Evolutionary conservation across 1,284 basidiomycete species (phyloP).

Genomic region (Leccinum insigne): DNA sequence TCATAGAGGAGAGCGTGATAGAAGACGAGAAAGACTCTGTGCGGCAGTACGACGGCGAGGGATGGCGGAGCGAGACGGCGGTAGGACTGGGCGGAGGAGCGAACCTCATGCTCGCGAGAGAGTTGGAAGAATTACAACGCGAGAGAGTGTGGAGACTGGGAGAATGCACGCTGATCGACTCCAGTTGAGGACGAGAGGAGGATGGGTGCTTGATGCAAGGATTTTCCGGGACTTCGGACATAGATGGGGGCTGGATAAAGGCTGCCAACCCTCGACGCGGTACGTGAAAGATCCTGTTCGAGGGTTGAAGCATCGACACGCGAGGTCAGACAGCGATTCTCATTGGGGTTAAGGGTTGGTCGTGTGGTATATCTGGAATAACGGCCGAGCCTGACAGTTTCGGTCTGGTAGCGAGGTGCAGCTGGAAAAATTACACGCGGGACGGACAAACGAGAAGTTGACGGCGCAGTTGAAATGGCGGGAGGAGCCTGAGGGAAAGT

Average conservation of each 20-base stretch:
- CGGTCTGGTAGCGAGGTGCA: too few species aligned
- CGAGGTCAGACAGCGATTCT: too few species aligned
- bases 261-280: too few species aligned
- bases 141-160: slow-evolving; percentile 19
- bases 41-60: slow-evolving; percentile 10
- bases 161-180: slow-evolving; percentile 24
- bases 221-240: slow-evolving; percentile 27
- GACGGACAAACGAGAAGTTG: too few species aligned
- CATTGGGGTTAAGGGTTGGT: too few species aligned
- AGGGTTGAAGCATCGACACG: too few species aligned
- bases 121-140: slow-evolving; percentile 19
- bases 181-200: slow-evolving; percentile 13
- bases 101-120: slow-evolving; percentile 32
- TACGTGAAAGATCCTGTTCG: too few species aligned
- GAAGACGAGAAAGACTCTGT: slow-evolving; percentile 18
- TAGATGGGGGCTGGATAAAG: slow-evolving; percentile 23
- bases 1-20: slow-evolving; percentile 26
- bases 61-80: background rate
- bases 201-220: slow-evolving; percentile 9
- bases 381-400: too few species aligned
- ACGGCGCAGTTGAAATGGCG: too few species aligned
- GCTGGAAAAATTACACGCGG: too few species aligned
- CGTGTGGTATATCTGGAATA: too few species aligned
- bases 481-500: too few species aligned
- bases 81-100: slow-evolving; percentile 34